These are phyloP conservation scores for Fusarium transvaalense DNA, from an alignment of 2,329 filamentous ascomycete species.

Conservation along the genomic window DNA sequence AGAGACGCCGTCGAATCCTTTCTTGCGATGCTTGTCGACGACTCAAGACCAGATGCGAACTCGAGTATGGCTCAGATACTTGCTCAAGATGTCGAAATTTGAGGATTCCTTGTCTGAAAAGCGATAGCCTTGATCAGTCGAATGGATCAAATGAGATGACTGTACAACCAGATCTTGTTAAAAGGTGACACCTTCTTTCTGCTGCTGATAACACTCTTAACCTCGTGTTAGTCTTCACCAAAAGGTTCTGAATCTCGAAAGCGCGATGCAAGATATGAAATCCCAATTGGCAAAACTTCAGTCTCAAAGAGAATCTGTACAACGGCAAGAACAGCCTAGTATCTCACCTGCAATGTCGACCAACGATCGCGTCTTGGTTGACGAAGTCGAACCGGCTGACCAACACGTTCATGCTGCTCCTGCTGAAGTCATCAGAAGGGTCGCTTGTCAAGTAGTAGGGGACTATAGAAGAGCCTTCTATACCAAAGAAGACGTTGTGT, in stretches of 20 bases:
- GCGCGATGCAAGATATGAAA: slow-evolving; percentile 24
- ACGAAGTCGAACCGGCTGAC: slow-evolving; percentile 25
- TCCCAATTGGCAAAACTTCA: slow-evolving; percentile 11
- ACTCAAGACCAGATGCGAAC: slow-evolving; percentile 41
- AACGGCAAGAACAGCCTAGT: not conserved
- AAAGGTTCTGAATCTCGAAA: slow-evolving; percentile 28
- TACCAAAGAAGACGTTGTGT: slow-evolving; percentile 25
- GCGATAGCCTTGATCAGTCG: slow-evolving; percentile 15
- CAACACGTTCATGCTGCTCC: slow-evolving; percentile 26
- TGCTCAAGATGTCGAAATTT: slow-evolving; percentile 36
- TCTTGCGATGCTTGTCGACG: slow-evolving; percentile 38
- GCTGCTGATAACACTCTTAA: not conserved
- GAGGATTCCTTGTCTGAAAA: slow-evolving; percentile 28
- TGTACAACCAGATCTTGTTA: slow-evolving; percentile 11
- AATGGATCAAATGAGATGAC: not conserved
- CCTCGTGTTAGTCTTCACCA: slow-evolving; percentile 11
- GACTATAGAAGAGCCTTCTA: slow-evolving; percentile 28
- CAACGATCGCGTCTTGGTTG: not conserved
- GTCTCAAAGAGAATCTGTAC: not conserved
- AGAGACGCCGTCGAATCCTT: slow-evolving; percentile 34
- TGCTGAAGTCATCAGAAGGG: slow-evolving; percentile 31
- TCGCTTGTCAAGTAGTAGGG: slow-evolving; percentile 25
- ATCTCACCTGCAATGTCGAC: not conserved
- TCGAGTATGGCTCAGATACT: slow-evolving; percentile 25
- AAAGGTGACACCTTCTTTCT: slow-evolving; percentile 8